Evolutionary conservation across 2,329 filamentous ascomycete species (phyloP).

Genomic region (Pseudogymnoascus sp.): DNA sequence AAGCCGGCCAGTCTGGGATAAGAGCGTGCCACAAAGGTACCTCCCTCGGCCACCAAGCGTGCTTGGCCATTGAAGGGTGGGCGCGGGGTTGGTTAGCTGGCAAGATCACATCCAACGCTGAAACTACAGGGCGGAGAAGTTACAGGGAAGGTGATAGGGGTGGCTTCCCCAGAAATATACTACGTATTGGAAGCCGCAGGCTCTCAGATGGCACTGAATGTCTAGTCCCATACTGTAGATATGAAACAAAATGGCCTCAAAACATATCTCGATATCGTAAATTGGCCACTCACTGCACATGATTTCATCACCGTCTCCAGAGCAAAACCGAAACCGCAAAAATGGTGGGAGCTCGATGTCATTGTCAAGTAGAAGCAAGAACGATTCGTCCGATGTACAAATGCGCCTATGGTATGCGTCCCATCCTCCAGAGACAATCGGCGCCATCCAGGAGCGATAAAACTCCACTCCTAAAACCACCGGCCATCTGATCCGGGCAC

Average conservation of each 20-base stretch:
- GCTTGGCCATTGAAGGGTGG: too few species aligned
- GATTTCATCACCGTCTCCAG: neutral
- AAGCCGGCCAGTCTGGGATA: neutral
- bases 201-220: neutral
- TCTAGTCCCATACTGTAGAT: neutral
- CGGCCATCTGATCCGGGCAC: slow-evolving; percentile 22
- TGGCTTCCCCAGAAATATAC: neutral
- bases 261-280: neutral
- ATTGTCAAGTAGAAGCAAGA: slow-evolving; percentile 19
- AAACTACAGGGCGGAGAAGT: neutral
- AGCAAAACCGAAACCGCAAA: neutral
- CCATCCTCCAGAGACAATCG: slow-evolving; percentile 24
- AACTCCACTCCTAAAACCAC: slow-evolving; percentile 22
- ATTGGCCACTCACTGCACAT: neutral
- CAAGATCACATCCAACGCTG: neutral
- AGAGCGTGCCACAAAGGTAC: neutral
- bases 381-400: slow-evolving; percentile 24
- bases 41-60: neutral
- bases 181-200: neutral
- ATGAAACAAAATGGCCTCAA: neutral
- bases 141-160: neutral
- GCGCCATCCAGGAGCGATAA: slow-evolving; percentile 21
- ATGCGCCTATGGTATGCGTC: slow-evolving; percentile 27
- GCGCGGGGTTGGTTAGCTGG: neutral
- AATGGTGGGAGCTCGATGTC: slow-evolving; percentile 9